Evolutionary conservation across 768 basidiomycete species (phyloP), one percentile per base, ranked within the genome.

Genomic region (Tephrocybe sp.): DNA sequence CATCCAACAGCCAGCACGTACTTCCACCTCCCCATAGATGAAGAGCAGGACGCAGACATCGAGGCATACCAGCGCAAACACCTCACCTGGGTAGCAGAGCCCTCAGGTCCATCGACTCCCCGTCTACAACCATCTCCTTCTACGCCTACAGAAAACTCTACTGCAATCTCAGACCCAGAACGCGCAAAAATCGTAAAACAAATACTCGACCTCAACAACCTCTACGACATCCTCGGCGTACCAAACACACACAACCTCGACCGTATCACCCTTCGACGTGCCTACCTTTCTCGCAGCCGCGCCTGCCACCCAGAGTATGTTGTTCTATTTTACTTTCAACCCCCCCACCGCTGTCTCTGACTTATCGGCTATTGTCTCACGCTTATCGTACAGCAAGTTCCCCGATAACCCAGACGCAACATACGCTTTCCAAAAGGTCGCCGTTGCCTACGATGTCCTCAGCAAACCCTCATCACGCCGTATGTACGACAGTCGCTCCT

Each of bases 251-350:
- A 73, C 0, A 59, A 60, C 25, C 68, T 82, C 30, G 88, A 91
- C 63, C 78, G 77, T 53, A 67, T 81, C 53, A 65, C 82, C 29
- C 75, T 92, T 30, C 68, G 91, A 34, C 73, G 88, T 21, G 88
- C 87, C 16, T 94, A 91, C 65, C 78, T 94, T 44, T 69, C 77
- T 0, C 73, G 90, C 25, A 91, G 88, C 63, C 78, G 75, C 55
- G 76, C 80, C 7, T 92, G 90, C 55, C 91, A 93, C 60, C 91
- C 91, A 69, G 91, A 94, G 91, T 92, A 50, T 54, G 88, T 77
- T 12, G 1, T 5, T 8, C 21, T 45, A 16, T 29, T 25, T 29
- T n/a, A 16, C 47, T 38, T 24, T 15, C 34, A 19, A 41, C 38
- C 12, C 15, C 19, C 23, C 18, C 19, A 16, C 27, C 36, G 27